phyloP scores from a whole-genome alignment of 169 alveolate genomes.

The Plasmodium gaboni region DNA sequence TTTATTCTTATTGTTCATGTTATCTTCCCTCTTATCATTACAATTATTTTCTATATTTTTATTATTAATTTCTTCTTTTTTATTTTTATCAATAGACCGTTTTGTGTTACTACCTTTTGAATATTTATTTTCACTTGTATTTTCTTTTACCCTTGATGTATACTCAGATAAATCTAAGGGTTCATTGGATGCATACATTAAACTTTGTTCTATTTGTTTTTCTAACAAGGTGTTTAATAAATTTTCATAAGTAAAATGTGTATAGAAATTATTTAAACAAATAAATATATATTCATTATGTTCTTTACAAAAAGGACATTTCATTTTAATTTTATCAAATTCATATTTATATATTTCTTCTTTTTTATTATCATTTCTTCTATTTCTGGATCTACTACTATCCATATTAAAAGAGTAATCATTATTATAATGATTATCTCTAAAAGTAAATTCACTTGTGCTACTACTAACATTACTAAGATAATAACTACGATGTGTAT shows the following conservation, averaged over 20 bases:
- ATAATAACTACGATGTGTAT: constrained; percentile 1
- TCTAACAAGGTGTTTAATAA: constrained; percentile 45
- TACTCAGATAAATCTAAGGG: too few relatives aligned
- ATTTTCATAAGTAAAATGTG: constrained; percentile 72
- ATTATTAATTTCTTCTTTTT: neutral
- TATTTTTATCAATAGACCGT: neutral
- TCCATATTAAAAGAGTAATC: neutral
- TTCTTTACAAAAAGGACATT: constrained; percentile 77
- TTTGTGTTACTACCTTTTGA: neutral
- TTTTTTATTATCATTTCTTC: constrained; percentile 15
- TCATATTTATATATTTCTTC: constrained; percentile 55
- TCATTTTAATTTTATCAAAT: constrained; percentile 48
- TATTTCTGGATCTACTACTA: constrained; percentile 2
- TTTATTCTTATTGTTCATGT: neutral
- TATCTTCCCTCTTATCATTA: neutral
- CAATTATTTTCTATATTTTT: neutral
- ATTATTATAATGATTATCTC: neutral
- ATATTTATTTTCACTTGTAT: neutral
- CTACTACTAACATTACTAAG: neutral
- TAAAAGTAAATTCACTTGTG: neutral
- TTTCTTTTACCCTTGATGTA: neutral
- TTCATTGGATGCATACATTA: too few relatives aligned
- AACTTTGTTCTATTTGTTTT: neutral
- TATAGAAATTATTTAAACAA: constrained; percentile 74
- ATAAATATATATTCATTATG: constrained; percentile 69